A percentile compares a stretch with the other conserved stretches of the same genome.
These are phyloP conservation scores for Sordariomycetes sp. DNA, from an alignment of 2,329 filamentous ascomycete genomes.

Conservation along the genomic window DNA sequence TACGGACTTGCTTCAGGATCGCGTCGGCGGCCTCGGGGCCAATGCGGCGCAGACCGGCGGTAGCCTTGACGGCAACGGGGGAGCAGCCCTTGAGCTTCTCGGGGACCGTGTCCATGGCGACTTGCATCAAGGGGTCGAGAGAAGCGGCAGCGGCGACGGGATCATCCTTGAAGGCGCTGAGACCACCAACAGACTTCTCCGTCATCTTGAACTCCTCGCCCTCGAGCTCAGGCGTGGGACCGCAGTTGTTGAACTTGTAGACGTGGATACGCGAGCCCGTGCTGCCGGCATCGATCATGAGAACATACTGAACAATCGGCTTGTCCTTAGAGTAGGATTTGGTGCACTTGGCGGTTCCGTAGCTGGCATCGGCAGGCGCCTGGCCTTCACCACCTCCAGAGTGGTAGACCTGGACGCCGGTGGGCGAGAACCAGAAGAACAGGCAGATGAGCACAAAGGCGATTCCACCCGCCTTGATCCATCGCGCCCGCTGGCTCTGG, in stretches of 20 bases:
- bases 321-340: conserved; percentile 80
- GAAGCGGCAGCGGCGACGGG: conserved; percentile 82
- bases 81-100: conserved; percentile 86
- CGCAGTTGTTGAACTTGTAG: conserved; percentile 99
- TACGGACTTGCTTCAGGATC: conserved; percentile 78
- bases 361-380: conserved; percentile 47
- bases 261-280: conserved; percentile 97
- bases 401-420: conserved; percentile 44
- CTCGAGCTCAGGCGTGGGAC: conserved; percentile 88
- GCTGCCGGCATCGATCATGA: conserved; percentile 98
- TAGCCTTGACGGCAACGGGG: conserved; percentile 95
- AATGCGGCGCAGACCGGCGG: conserved; percentile 82
- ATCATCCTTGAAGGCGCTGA: conserved; percentile 83
- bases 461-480: conserved; percentile 56
- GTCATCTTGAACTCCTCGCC: conserved; percentile 91
- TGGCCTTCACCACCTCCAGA: conserved; percentile 33
- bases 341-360: conserved; percentile 66
- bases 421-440: conserved; percentile 55
- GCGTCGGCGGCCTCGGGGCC: conserved; percentile 71
- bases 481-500: conserved; percentile 56
- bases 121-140: conserved; percentile 78
- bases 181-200: conserved; percentile 68
- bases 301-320: conserved; percentile 90
- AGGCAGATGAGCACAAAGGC: conserved; percentile 49
- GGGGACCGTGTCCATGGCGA: conserved; percentile 76